These are phyloP conservation scores for Ogataea trehaloabstinens DNA, from an alignment of 805 yeast genomes.

Conservation along the genomic window DNA sequence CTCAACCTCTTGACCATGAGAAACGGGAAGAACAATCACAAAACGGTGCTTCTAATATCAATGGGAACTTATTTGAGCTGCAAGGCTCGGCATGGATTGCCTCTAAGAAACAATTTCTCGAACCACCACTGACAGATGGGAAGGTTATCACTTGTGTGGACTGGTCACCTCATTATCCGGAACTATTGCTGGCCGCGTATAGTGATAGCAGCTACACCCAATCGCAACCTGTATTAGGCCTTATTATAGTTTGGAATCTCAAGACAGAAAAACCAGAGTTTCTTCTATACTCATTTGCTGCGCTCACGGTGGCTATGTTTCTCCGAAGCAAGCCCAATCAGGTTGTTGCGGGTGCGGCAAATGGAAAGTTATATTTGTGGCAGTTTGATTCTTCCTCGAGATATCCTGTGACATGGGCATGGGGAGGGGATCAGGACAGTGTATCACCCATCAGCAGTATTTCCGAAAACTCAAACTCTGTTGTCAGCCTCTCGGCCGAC, in stretches of 20 bases:
- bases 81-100: slow-evolving; percentile 6
- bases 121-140: slow-evolving; percentile 5
- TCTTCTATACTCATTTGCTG: slow-evolving; percentile 40
- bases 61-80: no score
- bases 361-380: slow-evolving; percentile 55
- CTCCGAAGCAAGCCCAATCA: slow-evolving; percentile 37
- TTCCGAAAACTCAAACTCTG: slow-evolving; percentile 25
- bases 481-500: slow-evolving; percentile 21
- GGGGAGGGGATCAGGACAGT: slow-evolving; percentile 1
- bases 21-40: no score
- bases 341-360: slow-evolving; percentile 46
- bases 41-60: no score
- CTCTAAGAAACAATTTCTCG: slow-evolving; percentile 2
- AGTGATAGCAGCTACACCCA: slow-evolving; percentile 4
- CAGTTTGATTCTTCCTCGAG: slow-evolving; percentile 35
- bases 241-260: slow-evolving; percentile 30
- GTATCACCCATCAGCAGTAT: slow-evolving; percentile 20
- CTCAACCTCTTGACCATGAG: slow-evolving; percentile 5
- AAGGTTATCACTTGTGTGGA: slow-evolving; percentile 28
- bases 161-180: slow-evolving; percentile 29
- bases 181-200: slow-evolving; percentile 28
- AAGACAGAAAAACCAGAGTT: slow-evolving; percentile 31
- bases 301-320: slow-evolving; percentile 39
- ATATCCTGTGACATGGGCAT: slow-evolving; percentile 21
- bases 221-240: slow-evolving; percentile 7